phyloP scores from a whole-genome alignment of 371 early-diverging fungal species.

The Mortierella sp. region DNA sequence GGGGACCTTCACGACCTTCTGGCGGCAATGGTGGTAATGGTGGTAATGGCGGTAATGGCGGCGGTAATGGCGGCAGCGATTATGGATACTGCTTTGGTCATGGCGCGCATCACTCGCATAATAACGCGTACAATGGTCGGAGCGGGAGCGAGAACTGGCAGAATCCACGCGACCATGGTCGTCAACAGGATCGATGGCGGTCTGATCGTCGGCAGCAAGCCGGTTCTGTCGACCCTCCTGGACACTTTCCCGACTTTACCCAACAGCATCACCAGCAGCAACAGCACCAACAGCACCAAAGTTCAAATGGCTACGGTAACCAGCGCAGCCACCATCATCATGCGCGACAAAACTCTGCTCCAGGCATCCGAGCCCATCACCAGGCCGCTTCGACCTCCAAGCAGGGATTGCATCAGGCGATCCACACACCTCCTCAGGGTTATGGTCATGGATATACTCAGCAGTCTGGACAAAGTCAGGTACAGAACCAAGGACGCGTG shows the following conservation, averaged over 20 bases:
- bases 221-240: slow-evolving; percentile 6
- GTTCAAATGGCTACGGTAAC: background rate
- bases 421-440: background rate
- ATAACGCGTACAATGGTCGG: background rate
- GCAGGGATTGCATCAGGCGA: background rate
- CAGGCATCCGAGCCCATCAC: slow-evolving; percentile 13
- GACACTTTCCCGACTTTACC: slow-evolving; percentile 1
- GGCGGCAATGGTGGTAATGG: background rate
- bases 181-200: slow-evolving; percentile 21
- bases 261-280: background rate
- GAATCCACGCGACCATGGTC: slow-evolving; percentile 13
- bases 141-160: slow-evolving; percentile 29
- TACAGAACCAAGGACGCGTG: background rate
- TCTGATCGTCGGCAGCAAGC: slow-evolving; percentile 11
- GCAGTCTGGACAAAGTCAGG: background rate
- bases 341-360: slow-evolving; percentile 29
- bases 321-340: slow-evolving; percentile 13
- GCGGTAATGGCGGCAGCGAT: background rate
- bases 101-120: background rate
- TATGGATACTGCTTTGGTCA: background rate
- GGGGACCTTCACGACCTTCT: background rate
- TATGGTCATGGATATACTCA: slow-evolving; percentile 15
- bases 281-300: slow-evolving; percentile 3
- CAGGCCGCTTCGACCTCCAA: background rate
- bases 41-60: background rate